These are phyloP conservation scores for Lachnum nothofagi DNA, from an alignment of 2,329 filamentous ascomycete species.

Conservation along the genomic window DNA sequence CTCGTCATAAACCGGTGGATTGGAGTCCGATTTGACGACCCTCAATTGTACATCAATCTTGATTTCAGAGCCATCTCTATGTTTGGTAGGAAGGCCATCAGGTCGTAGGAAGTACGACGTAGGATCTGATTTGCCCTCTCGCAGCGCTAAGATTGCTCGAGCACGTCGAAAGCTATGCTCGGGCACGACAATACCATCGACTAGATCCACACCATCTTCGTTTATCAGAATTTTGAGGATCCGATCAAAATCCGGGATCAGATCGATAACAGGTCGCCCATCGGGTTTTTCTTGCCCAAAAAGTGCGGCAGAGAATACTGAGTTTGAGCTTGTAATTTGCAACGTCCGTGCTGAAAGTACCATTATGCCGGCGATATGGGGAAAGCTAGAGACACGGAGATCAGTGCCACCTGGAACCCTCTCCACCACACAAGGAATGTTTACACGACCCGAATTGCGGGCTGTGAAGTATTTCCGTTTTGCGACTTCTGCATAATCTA, in stretches of 20 bases:
- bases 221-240: conserved; percentile 76
- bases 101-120: conserved; percentile 75
- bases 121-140: conserved; percentile 75
- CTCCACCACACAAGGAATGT: conserved; percentile 78
- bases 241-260: conserved; percentile 84
- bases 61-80: conserved; percentile 85
- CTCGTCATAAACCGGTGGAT: conserved; percentile 52
- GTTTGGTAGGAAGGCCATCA: conserved; percentile 75
- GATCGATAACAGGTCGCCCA: conserved; percentile 69
- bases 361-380: conserved; percentile 94
- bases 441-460: conserved; percentile 68
- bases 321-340: conserved; percentile 85
- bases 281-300: conserved; percentile 86
- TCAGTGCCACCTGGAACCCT: conserved; percentile 64
- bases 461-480: conserved; percentile 79
- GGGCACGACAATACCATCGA: conserved; percentile 93
- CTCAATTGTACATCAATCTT: conserved; percentile 96
- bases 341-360: conserved; percentile 77
- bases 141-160: conserved; percentile 73
- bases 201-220: conserved; percentile 75
- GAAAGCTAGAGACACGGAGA: conserved; percentile 85
- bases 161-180: conserved; percentile 94
- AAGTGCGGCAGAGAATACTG: conserved; percentile 84
- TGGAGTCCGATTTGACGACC: conserved; percentile 81
- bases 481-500: conserved; percentile 72